A percentile compares a stretch with the other conserved stretches of the same genome.
phyloP scores from a whole-genome alignment of 495 filamentous ascomycete species.

The Evernia prunastri region DNA sequence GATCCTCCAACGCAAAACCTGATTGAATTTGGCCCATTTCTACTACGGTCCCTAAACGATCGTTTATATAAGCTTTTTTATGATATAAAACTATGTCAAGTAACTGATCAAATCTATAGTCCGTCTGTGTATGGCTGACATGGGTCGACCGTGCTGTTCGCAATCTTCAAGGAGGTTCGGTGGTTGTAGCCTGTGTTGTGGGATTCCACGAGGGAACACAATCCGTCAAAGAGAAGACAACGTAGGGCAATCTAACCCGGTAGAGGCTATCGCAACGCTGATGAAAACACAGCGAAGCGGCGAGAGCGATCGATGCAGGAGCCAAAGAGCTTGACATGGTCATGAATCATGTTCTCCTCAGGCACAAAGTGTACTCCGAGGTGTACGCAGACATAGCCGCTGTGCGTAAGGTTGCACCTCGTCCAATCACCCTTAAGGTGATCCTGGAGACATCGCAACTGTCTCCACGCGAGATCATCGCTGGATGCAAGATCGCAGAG shows the following conservation, averaged over 20 bases:
- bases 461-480: conserved; percentile 48
- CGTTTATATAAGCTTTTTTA: background rate
- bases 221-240: conserved; percentile 46
- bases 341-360: conserved; percentile 52
- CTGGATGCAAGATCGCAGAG: conserved; percentile 50
- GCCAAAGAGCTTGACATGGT: conserved; percentile 65
- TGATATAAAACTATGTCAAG: conserved; percentile 2
- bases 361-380: conserved; percentile 41
- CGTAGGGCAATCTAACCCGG: conserved; percentile 23
- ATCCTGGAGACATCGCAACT: conserved; percentile 63
- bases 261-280: conserved; percentile 18
- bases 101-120: conserved; percentile 12
- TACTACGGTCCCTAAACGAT: background rate
- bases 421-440: conserved; percentile 50
- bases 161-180: conserved; percentile 44
- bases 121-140: conserved; percentile 53
- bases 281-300: conserved; percentile 41
- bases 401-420: conserved; percentile 46
- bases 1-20: background rate
- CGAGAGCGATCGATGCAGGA: conserved; percentile 49
- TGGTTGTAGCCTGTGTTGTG: conserved; percentile 56
- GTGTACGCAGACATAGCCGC: conserved; percentile 54
- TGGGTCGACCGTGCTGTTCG: conserved; percentile 48
- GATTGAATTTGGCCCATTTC: background rate
- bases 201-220: conserved; percentile 62